Evolutionary conservation across 2,329 filamentous ascomycete genomes (phyloP), one percentile per base, ranked within the genome.

Genomic region (Ilyonectria destructans): DNA sequence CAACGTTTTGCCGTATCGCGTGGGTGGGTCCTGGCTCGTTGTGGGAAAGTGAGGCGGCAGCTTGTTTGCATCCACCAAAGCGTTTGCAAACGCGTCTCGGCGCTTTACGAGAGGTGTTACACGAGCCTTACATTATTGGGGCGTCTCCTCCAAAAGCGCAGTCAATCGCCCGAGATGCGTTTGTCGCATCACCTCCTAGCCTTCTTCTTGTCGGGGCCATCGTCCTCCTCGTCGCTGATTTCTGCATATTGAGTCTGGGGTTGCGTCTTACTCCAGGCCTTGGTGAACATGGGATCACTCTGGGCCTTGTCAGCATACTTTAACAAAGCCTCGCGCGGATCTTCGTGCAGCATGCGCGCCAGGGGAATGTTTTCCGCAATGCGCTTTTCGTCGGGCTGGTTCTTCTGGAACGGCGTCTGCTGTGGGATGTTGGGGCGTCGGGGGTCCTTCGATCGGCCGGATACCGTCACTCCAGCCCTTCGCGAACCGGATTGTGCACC

Each of bases 301-400:
- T 97, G 91, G 13, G 95, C 95, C 78, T 97, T 92, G 62, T 97
- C 94, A 43, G 95, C 96, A 85, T 98, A 99, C 84, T 97, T 98
- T 68, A 99, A 84, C 77, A 99, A 84, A 52, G 96, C 96, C 82
- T 97, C 96, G 71, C 96, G 87, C 0, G 96, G 96, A 83, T 99
- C 96, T 80, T 99, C 96, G 81, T 99, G 95, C 55, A 97, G 87
- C 94, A 99, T 97, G 70, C 90, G 91, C 70, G 94, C 96, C 13
- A 98, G 87, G 31, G 95, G 94, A 60, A 98, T 97, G 72, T 93
- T 93, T 78, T 96, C 90, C 75, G 91, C 92, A 69, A 99, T 94
- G 79, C 97, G 94, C 76, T 92, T 92, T 80, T 96, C 93, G 80
- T 98, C 95, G 0, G 96, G 95, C 76, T 96, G 93, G 68, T 88